Conservation (phyloP, 129 eudicot species). For the Apium graveolens region DNA sequence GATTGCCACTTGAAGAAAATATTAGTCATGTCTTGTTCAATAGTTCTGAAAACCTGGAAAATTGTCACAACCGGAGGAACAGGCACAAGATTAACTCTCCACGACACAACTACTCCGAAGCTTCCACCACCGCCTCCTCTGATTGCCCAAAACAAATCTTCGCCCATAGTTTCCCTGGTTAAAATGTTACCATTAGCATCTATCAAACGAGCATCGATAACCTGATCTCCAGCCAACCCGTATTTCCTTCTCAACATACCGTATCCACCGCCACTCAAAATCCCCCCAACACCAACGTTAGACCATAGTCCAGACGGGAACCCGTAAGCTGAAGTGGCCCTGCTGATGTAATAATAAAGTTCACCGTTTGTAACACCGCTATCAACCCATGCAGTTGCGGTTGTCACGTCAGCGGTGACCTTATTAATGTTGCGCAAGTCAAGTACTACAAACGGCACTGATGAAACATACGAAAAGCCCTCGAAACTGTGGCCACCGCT, state of each 20-base stretch:
- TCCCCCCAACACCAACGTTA: not conserved
- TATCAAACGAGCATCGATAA: not conserved
- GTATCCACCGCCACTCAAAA: not conserved
- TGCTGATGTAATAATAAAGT: not conserved
- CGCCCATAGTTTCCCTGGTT: not conserved
- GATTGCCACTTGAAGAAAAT: slow-evolving; percentile 4
- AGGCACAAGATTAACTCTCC: not conserved
- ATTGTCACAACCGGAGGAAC: not conserved
- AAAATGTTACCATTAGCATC: not conserved
- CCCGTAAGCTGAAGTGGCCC: not conserved
- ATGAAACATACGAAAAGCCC: not conserved
- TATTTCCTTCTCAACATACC: not conserved
- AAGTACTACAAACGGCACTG: not conserved
- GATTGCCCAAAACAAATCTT: slow-evolving; percentile 1
- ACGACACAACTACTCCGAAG: slow-evolving; percentile 1
- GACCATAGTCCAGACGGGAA: not conserved
- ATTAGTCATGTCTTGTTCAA: not conserved
- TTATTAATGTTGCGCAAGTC: not conserved
- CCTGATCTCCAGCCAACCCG: not conserved
- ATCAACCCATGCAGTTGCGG: not conserved
- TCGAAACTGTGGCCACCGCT: slow-evolving; percentile 5
- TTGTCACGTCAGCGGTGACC: not conserved
- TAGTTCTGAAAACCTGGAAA: not conserved
- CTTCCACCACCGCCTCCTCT: slow-evolving; percentile 6
- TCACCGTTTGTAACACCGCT: not conserved